phyloP scores from a whole-genome alignment of 1,139 yeast genomes.

The Scheffersomyces stambukii region DNA sequence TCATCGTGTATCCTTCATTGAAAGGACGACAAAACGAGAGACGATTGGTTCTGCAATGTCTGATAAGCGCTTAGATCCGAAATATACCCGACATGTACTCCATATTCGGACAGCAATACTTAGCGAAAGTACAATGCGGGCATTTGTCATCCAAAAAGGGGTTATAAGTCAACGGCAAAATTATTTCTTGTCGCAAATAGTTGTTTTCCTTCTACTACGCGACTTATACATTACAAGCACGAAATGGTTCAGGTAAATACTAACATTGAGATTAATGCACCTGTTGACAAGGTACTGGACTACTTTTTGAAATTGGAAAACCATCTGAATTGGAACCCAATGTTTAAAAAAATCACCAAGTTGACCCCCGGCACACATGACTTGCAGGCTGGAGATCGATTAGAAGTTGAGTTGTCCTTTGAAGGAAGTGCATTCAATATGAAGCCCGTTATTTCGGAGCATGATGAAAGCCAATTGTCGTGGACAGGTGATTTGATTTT shows the following conservation, averaged over 20 bases:
- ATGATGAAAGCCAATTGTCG: constrained; percentile 7
- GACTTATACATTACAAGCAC: too few relatives aligned
- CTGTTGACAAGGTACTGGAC: constrained; percentile 10
- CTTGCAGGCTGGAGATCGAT: constrained; percentile 11
- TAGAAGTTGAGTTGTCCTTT: constrained; percentile 11
- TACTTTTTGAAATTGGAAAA: constrained; percentile 10
- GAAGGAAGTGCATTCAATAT: constrained; percentile 10
- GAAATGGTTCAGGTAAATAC: constrained; percentile 7
- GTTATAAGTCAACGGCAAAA: too few relatives aligned
- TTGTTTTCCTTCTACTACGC: too few relatives aligned
- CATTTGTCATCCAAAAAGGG: too few relatives aligned
- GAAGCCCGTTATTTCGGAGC: constrained; percentile 9
- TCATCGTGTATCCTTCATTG: too few relatives aligned
- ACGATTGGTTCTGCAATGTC: too few relatives aligned
- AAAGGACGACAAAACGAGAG: too few relatives aligned
- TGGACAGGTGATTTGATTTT: constrained; percentile 13
- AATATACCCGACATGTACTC: too few relatives aligned
- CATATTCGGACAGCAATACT: too few relatives aligned
- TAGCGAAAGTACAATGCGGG: too few relatives aligned
- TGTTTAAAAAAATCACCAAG: constrained; percentile 10
- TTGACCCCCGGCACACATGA: constrained; percentile 6
- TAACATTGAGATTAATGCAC: constrained; percentile 12
- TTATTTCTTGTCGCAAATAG: too few relatives aligned
- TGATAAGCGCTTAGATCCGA: too few relatives aligned
- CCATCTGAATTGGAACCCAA: constrained; percentile 14